Evolutionary conservation across 306 rosid genomes (phyloP).

Genomic region (Purshia tridentata): DNA sequence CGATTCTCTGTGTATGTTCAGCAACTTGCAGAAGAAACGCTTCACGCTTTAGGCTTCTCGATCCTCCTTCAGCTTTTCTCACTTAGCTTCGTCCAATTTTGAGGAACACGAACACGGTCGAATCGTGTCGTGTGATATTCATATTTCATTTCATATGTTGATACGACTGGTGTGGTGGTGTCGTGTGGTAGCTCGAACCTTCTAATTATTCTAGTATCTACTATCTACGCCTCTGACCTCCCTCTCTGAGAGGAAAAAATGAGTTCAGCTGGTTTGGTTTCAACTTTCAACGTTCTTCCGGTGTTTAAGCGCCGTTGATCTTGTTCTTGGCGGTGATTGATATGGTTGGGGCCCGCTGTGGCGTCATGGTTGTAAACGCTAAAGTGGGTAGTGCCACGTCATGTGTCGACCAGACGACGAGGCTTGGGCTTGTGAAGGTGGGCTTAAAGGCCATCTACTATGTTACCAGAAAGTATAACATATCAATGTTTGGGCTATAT

Average conservation of each 20-base stretch:
- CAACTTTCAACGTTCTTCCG: neutral
- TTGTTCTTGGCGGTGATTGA: neutral
- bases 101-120: neutral
- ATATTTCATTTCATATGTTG: too few species aligned
- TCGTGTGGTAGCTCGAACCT: neutral
- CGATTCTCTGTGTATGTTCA: constrained; percentile 3
- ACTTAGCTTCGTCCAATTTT: neutral
- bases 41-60: constrained; percentile 5
- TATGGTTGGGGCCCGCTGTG: neutral
- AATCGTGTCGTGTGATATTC: too few species aligned
- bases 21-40: constrained; percentile 29
- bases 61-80: neutral
- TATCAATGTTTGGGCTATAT: too few species aligned
- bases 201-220: neutral
- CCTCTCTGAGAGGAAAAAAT: too few species aligned
- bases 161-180: neutral
- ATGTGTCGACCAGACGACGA: neutral
- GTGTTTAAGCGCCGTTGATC: neutral
- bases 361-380: neutral
- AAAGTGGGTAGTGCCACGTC: neutral
- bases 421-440: neutral
- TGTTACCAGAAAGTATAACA: too few species aligned
- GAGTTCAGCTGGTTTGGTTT: too few species aligned
- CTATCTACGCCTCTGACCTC: too few species aligned
- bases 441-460: too few species aligned